phyloP scores from a whole-genome alignment of 139 green algal species.

The Yamagishiella unicocca region DNA sequence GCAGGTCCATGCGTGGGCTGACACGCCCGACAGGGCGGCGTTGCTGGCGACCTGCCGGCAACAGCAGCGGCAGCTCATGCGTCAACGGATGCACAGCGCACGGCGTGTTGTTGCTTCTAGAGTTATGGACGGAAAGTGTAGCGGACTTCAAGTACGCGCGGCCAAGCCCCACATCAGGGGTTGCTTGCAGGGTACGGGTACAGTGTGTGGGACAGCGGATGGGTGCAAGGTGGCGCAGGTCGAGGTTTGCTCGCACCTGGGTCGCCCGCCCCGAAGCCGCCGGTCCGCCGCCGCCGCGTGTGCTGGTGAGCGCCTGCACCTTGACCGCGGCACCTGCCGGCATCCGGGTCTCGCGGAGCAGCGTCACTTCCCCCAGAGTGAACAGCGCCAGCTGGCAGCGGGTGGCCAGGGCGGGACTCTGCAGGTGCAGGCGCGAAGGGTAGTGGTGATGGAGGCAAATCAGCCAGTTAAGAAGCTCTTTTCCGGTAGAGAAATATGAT shows the following conservation, averaged over 20 bases:
- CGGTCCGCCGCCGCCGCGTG: neutral
- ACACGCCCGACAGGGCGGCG: conserved; percentile 30
- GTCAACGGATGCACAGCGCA: too few species aligned
- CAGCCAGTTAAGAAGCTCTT: too few species aligned
- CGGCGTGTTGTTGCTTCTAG: too few species aligned
- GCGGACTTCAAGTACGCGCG: too few species aligned
- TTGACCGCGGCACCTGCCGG: conserved; percentile 64
- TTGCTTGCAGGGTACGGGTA: too few species aligned
- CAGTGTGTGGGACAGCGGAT: too few species aligned
- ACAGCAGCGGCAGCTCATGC: too few species aligned
- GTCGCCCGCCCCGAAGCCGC: neutral
- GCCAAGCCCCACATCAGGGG: too few species aligned
- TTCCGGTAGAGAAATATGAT: too few species aligned
- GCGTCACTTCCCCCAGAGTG: conserved; percentile 75
- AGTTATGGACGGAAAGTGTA: too few species aligned
- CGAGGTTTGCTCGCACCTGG: neutral
- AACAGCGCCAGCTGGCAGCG: conserved; percentile 69
- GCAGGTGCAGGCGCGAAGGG: neutral
- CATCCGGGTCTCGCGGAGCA: conserved; percentile 55
- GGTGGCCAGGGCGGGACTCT: neutral
- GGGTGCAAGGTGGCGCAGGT: neutral
- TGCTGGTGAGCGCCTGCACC: conserved; percentile 77
- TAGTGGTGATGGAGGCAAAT: too few species aligned
- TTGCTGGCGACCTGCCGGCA: neutral
- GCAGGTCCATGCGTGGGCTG: conserved; percentile 80